phyloP scores from a whole-genome alignment of 495 filamentous ascomycete genomes.

The Delitschia confertaspora region DNA sequence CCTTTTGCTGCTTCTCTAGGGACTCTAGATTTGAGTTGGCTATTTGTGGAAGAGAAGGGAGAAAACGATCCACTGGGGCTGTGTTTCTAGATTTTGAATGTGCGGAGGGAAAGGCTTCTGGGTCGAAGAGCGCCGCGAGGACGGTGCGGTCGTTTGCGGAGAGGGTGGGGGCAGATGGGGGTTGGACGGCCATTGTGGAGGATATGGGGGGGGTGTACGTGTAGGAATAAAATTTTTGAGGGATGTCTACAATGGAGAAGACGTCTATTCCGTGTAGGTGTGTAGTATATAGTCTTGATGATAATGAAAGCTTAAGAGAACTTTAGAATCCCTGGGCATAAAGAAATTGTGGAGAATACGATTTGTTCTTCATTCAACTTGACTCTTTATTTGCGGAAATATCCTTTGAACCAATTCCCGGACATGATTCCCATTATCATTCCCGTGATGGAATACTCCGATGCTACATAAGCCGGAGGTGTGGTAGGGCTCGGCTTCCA shows the following conservation, averaged over 20 bases:
- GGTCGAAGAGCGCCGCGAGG: constrained; percentile 70
- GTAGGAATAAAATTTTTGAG: background rate
- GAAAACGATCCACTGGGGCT: constrained; percentile 41
- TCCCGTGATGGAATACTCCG: too few species aligned
- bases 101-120: constrained; percentile 53
- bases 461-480: too few species aligned
- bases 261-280: background rate
- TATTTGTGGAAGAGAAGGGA: constrained; percentile 55
- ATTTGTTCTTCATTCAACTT: too few species aligned
- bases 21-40: constrained; percentile 1
- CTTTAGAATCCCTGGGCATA: background rate
- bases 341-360: background rate
- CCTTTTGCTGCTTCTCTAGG: constrained; percentile 16
- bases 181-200: constrained; percentile 8
- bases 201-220: background rate
- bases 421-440: too few species aligned
- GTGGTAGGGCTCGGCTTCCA: too few species aligned
- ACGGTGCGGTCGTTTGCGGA: constrained; percentile 62
- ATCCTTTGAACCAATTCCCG: too few species aligned
- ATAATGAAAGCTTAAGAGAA: too few species aligned
- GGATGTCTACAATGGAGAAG: background rate
- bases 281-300: too few species aligned
- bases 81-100: constrained; percentile 10
- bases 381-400: too few species aligned
- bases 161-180: constrained; percentile 42